A percentile compares a stretch with the other conserved stretches of the same genome.
Evolutionary conservation across 331 rosid genomes (phyloP).

Genomic region (Spiraea crenata): DNA sequence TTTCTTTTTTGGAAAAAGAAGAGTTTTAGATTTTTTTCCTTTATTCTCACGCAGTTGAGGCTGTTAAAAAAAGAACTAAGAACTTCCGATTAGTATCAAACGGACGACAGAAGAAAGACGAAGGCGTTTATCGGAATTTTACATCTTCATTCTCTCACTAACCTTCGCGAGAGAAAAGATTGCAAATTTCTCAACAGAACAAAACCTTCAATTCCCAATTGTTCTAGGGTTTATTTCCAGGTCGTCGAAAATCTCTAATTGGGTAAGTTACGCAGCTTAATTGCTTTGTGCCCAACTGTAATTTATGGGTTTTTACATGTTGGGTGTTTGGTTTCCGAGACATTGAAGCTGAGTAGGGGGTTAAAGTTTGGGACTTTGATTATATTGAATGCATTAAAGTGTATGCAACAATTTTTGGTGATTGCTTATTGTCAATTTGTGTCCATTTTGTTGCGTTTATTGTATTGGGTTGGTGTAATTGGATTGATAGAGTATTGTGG

Average conservation of each 20-base stretch:
- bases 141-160: not conserved
- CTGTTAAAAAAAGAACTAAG: slow-evolving; percentile 9
- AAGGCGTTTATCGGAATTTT: slow-evolving; percentile 14
- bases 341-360: not conserved
- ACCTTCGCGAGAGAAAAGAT: not conserved
- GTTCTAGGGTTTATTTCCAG: slow-evolving; percentile 19
- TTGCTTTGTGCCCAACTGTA: not conserved
- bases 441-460: not conserved
- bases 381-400: not conserved
- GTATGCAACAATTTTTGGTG: not conserved
- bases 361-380: not conserved
- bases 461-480: not conserved
- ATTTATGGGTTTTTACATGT: not conserved
- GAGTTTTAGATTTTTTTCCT: not conserved
- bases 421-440: too few species aligned
- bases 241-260: not conserved
- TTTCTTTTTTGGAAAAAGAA: not conserved
- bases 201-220: slow-evolving; percentile 8
- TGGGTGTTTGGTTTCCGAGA: not conserved
- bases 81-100: slow-evolving; percentile 5
- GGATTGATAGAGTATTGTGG: not conserved
- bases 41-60: slow-evolving; percentile 29
- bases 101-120: not conserved
- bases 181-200: not conserved
- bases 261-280: slow-evolving; percentile 1